Base-by-base conservation (phyloP, 148 eudicot species). In the Rhododendron vialii region DNA sequence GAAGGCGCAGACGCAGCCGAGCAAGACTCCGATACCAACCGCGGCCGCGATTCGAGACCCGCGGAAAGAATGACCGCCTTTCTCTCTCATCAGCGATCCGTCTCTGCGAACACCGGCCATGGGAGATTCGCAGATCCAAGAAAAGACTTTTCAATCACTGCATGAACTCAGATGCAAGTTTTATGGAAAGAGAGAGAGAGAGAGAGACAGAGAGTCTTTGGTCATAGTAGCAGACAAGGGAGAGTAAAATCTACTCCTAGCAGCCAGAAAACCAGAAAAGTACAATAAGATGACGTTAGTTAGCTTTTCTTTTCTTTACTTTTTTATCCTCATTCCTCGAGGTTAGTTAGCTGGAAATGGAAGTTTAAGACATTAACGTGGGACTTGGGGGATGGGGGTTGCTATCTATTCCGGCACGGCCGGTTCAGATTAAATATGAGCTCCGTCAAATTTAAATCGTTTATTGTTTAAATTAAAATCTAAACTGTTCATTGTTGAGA, bases 1-100 rank as follows among this genome's bases (percentile, higher is more conserved):
- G 71, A 87, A 83, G 35, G 83, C 88, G 80, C 67, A 83, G 4
- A 78, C 83, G 73, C 86, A 87, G 33, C 88, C 88, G 80, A 87
- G 24, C 36, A 79, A 50, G 10, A 87, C 78, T 0, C 88, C 88
- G 80, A 78, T 69, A 3, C 67, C 48, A 69, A 87, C 69, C 1
- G 88, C 83, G 11, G 65, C 51, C 69, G 71, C 88, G 53, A 84
- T 83, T 51, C 83, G 82, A 35, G 88, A 81, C 45, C 88, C 81
- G n/a, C 84, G 57, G 36, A 69, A 10, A 5, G 79, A 67, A 5
- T 13, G 74, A 26, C 75, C 18, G 30, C 5, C 75, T 77, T 71
- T 84, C 26, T 87, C 85, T 48, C 82, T 83, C 82, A 41, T 76
- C 74, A 61, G 55, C 75, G 85, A 83, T 83, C 85, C 85, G 28